Conservation (phyloP, 352 stramenopile species). For the Phytophthora pistaciae region DNA sequence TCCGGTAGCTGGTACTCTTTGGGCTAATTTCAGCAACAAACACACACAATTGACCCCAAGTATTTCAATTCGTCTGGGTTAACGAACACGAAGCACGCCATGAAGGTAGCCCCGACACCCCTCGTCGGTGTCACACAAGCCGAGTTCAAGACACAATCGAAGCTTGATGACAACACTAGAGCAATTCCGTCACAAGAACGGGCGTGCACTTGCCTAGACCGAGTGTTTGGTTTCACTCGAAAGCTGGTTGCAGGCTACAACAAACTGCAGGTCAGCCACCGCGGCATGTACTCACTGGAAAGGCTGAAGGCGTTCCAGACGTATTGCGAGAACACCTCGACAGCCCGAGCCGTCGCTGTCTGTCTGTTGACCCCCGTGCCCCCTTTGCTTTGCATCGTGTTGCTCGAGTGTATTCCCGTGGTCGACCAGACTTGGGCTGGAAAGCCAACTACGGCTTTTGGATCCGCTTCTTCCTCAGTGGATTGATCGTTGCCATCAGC, state of each 20-base stretch:
- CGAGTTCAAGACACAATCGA: not conserved
- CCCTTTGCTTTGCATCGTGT: slow-evolving; percentile 4
- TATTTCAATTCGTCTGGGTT: not conserved
- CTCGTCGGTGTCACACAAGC: not conserved
- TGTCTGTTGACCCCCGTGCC: slow-evolving; percentile 10
- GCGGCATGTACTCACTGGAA: slow-evolving; percentile 48
- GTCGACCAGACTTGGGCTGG: slow-evolving; percentile 20
- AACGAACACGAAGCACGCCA: not conserved
- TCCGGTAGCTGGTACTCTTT: not conserved
- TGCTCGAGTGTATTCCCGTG: slow-evolving; percentile 27
- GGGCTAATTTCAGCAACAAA: not conserved
- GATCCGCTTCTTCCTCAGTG: slow-evolving; percentile 24
- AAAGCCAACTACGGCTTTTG: slow-evolving; percentile 36
- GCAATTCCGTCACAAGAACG: not conserved
- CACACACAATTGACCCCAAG: not conserved
- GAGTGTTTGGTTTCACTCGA: not conserved
- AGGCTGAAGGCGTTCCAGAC: slow-evolving; percentile 38
- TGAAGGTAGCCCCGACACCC: not conserved
- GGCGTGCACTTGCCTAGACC: not conserved
- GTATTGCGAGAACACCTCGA: slow-evolving; percentile 28
- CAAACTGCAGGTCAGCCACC: slow-evolving; percentile 32
- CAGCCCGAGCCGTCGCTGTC: not conserved
- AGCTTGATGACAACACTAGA: not conserved
- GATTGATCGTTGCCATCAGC: slow-evolving; percentile 11
- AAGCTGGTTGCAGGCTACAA: not conserved